Evolutionary conservation across 805 yeast species (phyloP), one percentile per base, ranked within the genome.

Genomic region (Komagataella mondaviorum): DNA sequence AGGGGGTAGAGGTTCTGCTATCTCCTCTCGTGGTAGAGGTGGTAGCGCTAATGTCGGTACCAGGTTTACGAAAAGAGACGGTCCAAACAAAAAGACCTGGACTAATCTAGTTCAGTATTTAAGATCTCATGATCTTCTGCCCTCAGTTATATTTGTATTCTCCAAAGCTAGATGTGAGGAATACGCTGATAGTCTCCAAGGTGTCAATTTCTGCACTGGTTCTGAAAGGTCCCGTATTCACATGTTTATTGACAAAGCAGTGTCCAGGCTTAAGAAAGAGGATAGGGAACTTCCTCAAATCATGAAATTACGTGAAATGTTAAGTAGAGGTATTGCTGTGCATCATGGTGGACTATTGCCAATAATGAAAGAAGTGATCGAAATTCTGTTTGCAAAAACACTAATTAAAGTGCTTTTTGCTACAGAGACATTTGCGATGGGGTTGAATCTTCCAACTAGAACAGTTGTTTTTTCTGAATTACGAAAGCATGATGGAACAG

Each of bases 401-500:
- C 72, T 91, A 50, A 86, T 93, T 47, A 90, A 89, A 64, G 93
- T 91, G 1, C 70, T 93, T 50, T 93, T 93, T 70, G 98, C 99
- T 0, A 93, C 99, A 0, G 99, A 93, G 66, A 93, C 99, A 0
- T 91, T 93, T 73, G 98, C 99, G 6, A 93, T 93, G 98, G 99
- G 99, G 12, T 76, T 93, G 63, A 93, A 93, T 63, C 71, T 93
- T 61, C 99, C 99, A 10, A 91, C 99, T 0, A 81, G 96, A 69
- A 93, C 99, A 0, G 99, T 93, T 43, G 90, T 91, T 0, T 93
- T 93, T 64, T 78, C 88, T 55, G 88, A 85, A 48, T 70, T 85
- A 49, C 71, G 91, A 57, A 93, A 93, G 62, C 96, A 91, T 64
- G 99, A 93, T 63, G 98, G 98, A 48, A 76, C 81, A 30, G 77